These are phyloP conservation scores for Parastagonospora avenae DNA, from an alignment of 2,329 filamentous ascomycete genomes.

Conservation along the genomic window DNA sequence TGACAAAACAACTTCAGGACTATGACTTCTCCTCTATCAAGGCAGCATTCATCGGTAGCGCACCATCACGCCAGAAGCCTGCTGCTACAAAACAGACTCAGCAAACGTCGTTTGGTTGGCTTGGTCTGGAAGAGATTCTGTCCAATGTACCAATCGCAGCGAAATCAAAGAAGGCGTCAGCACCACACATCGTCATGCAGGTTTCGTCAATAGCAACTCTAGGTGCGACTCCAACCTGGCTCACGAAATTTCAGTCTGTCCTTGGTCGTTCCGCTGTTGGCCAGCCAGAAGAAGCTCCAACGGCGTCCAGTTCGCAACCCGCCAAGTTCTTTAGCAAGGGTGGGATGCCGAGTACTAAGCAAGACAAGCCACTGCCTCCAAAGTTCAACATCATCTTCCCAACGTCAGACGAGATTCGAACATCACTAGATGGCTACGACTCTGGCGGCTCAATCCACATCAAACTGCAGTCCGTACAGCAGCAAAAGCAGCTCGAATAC, in stretches of 20 bases:
- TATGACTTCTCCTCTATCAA: slow-evolving; percentile 74
- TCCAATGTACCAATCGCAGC: slow-evolving; percentile 49
- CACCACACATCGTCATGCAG: slow-evolving; percentile 60
- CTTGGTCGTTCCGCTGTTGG: slow-evolving; percentile 16
- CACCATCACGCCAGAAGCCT: slow-evolving; percentile 69
- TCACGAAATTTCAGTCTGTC: slow-evolving; percentile 60
- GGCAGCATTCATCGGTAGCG: slow-evolving; percentile 77
- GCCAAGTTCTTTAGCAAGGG: slow-evolving; percentile 17
- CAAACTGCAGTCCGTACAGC: slow-evolving; percentile 71
- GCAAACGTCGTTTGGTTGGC: slow-evolving; percentile 78
- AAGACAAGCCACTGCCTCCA: slow-evolving; percentile 49
- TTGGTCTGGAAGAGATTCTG: slow-evolving; percentile 67
- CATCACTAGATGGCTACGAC: slow-evolving; percentile 75
- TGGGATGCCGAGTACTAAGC: not conserved
- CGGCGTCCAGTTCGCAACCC: slow-evolving; percentile 3
- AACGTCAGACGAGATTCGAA: slow-evolving; percentile 76
- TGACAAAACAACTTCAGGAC: slow-evolving; percentile 62
- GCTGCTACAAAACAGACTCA: slow-evolving; percentile 48
- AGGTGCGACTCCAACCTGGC: slow-evolving; percentile 72
- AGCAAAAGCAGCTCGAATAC: slow-evolving; percentile 75
- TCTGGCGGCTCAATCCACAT: slow-evolving; percentile 83
- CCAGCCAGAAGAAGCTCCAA: not conserved
- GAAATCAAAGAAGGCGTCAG: slow-evolving; percentile 22
- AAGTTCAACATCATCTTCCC: slow-evolving; percentile 79
- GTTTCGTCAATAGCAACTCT: slow-evolving; percentile 84